Base-by-base conservation (phyloP, 108 stramenopile genomes). In the Nitzschia palea region DNA sequence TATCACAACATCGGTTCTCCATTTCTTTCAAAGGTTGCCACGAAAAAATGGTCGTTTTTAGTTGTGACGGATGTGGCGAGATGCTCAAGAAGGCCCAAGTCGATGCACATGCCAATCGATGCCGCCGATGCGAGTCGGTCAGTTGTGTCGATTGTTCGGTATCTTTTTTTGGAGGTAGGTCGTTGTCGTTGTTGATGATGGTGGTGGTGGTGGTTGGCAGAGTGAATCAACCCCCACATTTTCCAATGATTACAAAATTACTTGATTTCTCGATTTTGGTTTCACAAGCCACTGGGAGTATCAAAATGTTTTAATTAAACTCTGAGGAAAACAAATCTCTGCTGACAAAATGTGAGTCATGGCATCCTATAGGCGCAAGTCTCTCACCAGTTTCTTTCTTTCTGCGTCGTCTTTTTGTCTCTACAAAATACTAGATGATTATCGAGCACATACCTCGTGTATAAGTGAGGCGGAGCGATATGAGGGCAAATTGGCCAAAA, bases 241-340 rank as follows among this genome's bases (percentile, higher is more conserved):
- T 68, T 68, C 67, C 67, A 43, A 80, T 50, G 75, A 76, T 73
- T 76, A 70, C 68, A 68, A 60, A 71, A 68, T 34, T n/a, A 1
- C 23, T 44, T 62, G 47, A 37, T 63, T 33, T 35, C 79, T 86
- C 71, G 81, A 80, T 50, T 68, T 62, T 72, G 79, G 42, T 35
- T 68, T 17, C 44, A n/a, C n/a, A n/a, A 58, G 51, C 51, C 91
- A 77, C 47, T 93, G 92, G 84, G 89, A 87, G 92, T 65, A 82
- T 74, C 74, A 71, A 76, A 74, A 80, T 90, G 92, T 93, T 93
- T 93, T 93, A 93, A 93, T 93, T 93, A 93, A 93, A 93, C 92
- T 88, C 85, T 93, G 88, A 87, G 76, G 87, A 59, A 56, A 23
- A 18, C 20, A 18, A 20, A 18, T 44, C 44, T 20, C 1, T 2